Evolutionary conservation across 352 stramenopile species (phyloP).

Genomic region (Pythium dissotocum): DNA sequence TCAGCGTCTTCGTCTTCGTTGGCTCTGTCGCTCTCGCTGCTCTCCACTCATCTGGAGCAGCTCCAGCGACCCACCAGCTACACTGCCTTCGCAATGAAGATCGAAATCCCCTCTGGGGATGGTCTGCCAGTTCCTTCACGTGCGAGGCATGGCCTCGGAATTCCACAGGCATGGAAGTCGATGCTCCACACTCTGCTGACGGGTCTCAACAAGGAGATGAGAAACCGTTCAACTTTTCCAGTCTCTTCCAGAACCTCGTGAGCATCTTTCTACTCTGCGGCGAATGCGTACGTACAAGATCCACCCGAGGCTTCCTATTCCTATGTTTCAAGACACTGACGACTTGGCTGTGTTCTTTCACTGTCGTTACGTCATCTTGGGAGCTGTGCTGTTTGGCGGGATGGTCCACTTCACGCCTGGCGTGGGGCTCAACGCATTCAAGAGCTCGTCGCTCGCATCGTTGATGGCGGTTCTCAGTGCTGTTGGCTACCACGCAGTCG

Average conservation of each 20-base stretch:
- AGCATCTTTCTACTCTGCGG: constrained; percentile 16
- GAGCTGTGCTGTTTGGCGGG: constrained; percentile 8
- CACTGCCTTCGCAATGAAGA: background rate
- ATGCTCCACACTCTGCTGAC: too few species aligned
- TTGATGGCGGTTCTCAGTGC: constrained; percentile 7
- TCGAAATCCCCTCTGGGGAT: background rate
- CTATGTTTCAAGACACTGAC: background rate
- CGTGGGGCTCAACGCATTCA: background rate
- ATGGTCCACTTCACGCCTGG: constrained; percentile 18
- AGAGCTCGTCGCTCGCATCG: background rate
- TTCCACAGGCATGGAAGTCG: too few species aligned
- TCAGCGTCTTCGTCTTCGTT: background rate
- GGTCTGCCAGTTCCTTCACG: background rate
- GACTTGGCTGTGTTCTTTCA: background rate
- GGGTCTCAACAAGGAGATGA: background rate
- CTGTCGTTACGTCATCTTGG: constrained; percentile 11
- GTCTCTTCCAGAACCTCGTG: constrained; percentile 4
- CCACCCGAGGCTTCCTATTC: background rate
- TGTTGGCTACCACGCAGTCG: constrained; percentile 17
- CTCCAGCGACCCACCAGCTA: background rate
- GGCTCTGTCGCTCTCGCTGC: background rate
- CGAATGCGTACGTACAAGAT: constrained; percentile 16
- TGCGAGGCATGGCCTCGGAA: too few species aligned
- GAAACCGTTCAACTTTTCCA: background rate
- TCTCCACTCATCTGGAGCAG: background rate